These are phyloP conservation scores for Xylaria multiplex DNA, from an alignment of 2,329 filamentous ascomycete species.

Conservation along the genomic window DNA sequence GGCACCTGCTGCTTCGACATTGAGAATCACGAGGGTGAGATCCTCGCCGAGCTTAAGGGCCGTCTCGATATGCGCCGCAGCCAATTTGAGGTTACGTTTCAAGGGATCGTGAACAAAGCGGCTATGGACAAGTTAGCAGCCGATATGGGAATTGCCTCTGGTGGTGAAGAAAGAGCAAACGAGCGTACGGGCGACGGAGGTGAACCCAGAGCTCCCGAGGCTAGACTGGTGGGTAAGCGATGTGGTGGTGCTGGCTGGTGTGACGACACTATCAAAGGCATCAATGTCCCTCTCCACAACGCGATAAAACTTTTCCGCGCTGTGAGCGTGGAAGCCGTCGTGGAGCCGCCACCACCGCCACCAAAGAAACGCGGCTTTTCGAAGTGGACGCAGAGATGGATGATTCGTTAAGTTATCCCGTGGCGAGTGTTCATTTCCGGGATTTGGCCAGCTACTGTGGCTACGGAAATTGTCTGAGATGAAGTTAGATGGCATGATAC, in stretches of 20 bases:
- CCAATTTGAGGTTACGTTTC: slow-evolving; percentile 38
- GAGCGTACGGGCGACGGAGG: not conserved
- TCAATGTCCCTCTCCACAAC: slow-evolving; percentile 41
- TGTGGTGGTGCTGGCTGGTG: slow-evolving; percentile 44
- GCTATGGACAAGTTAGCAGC: slow-evolving; percentile 18
- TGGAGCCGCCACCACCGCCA: slow-evolving; percentile 6
- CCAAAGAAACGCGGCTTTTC: slow-evolving; percentile 10
- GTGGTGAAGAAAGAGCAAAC: not conserved
- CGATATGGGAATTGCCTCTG: slow-evolving; percentile 15
- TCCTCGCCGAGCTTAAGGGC: slow-evolving; percentile 42
- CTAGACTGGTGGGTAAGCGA: slow-evolving; percentile 40
- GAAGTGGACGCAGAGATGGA: slow-evolving; percentile 8
- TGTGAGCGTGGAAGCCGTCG: slow-evolving; percentile 27
- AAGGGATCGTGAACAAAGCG: slow-evolving; percentile 34
- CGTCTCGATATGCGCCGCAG: slow-evolving; percentile 40
- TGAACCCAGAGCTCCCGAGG: not conserved
- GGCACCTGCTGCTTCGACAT: slow-evolving; percentile 45
- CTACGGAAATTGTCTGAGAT: not conserved
- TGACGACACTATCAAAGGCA: slow-evolving; percentile 41
- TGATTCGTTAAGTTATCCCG: slow-evolving; percentile 13
- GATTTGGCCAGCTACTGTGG: not conserved
- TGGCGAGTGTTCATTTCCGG: not conserved
- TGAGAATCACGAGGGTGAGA: slow-evolving; percentile 27
- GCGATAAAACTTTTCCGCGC: slow-evolving; percentile 33
- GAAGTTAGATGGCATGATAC: slow-evolving; percentile 4